Evolutionary conservation across 208 protist genomes (phyloP).

Genomic region (Leishmania lainsoni): DNA sequence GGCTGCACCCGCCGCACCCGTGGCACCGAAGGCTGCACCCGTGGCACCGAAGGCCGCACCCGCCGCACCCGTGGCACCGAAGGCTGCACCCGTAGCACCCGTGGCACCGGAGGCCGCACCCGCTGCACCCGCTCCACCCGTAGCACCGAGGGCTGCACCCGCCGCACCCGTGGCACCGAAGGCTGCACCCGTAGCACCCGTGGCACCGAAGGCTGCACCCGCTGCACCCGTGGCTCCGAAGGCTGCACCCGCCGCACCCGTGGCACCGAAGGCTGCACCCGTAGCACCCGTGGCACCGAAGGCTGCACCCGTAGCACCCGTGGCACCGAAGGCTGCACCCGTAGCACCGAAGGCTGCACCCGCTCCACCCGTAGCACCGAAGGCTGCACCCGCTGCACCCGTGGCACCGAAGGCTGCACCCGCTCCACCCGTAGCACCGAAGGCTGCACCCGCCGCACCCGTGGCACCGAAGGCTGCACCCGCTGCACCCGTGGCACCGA

Average conservation of each 20-base stretch:
- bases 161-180: not conserved
- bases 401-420: not conserved
- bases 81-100: not conserved
- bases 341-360: not conserved
- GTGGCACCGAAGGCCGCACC: not conserved
- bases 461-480: not conserved
- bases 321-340: not conserved
- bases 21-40: not conserved
- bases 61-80: not conserved
- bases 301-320: not conserved
- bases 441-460: not conserved
- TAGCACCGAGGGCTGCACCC: not conserved
- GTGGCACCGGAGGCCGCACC: not conserved
- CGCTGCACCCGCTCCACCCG: not conserved
- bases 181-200: not conserved
- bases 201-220: not conserved
- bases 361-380: not conserved
- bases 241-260: not conserved
- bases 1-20: not conserved
- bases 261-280: not conserved
- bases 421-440: not conserved
- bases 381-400: not conserved
- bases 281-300: not conserved
- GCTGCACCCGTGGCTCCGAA: not conserved
- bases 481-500: not conserved